These are phyloP conservation scores for Ceratocystiopsis minuta DNA, from an alignment of 2,329 filamentous ascomycete species.

Conservation along the genomic window DNA sequence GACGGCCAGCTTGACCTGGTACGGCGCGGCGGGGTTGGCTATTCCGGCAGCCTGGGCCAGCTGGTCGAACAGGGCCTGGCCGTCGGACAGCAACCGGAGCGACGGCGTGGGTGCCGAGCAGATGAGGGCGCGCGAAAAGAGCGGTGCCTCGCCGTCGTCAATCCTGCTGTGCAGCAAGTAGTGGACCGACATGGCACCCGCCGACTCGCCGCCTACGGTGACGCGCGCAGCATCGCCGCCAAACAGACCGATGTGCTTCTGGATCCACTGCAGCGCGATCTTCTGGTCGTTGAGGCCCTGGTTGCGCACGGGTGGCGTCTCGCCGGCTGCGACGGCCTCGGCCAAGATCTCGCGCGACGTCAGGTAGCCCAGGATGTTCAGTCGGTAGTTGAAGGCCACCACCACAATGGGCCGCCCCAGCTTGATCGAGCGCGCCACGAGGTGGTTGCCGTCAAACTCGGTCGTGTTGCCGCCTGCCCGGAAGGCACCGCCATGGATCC, in stretches of 20 bases:
- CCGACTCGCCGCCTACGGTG: slow-evolving; percentile 36
- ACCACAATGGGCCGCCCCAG: slow-evolving; percentile 13
- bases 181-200: slow-evolving; percentile 29
- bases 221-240: slow-evolving; percentile 33
- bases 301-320: slow-evolving; percentile 21
- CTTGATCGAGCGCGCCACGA: slow-evolving; percentile 8
- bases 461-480: slow-evolving; percentile 3
- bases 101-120: slow-evolving; percentile 1
- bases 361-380: slow-evolving; percentile 9
- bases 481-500: slow-evolving; percentile 7
- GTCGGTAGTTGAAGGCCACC: slow-evolving; percentile 15
- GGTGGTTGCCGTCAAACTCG: slow-evolving; percentile 6
- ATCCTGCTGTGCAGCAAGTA: slow-evolving; percentile 24
- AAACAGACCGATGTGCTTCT: slow-evolving; percentile 31
- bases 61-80: slow-evolving; percentile 3
- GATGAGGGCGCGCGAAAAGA: slow-evolving; percentile 20
- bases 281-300: slow-evolving; percentile 34
- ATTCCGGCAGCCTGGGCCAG: slow-evolving; percentile 1
- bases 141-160: slow-evolving; percentile 19
- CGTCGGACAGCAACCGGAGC: not conserved
- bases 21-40: not conserved
- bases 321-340: not conserved
- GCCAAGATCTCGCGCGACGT: slow-evolving; percentile 6
- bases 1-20: not conserved
- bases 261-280: slow-evolving; percentile 33